phyloP scores from a whole-genome alignment of 2,329 filamentous ascomycete genomes.

The Hypoxylon sp. region DNA sequence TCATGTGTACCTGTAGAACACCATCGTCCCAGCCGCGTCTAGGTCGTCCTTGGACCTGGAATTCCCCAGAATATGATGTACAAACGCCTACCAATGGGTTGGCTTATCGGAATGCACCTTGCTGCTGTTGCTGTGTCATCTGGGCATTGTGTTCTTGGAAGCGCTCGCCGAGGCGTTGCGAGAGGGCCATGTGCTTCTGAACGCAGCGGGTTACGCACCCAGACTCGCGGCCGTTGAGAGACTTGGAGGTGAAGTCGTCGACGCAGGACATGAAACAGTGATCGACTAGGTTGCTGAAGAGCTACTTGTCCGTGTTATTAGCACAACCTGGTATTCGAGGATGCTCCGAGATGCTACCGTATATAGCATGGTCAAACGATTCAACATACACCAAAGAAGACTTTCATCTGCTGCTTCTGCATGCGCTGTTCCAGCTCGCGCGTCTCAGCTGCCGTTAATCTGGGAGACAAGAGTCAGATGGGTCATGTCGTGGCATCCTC shows the following conservation, averaged over 20 bases:
- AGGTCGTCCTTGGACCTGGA: not conserved
- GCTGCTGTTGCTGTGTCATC: constrained; percentile 61
- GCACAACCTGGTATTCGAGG: not conserved
- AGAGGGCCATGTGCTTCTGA: constrained; percentile 92
- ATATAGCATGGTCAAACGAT: constrained; percentile 9
- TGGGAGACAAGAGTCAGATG: constrained; percentile 36
- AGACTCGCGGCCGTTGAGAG: constrained; percentile 84
- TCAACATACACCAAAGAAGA: constrained; percentile 89
- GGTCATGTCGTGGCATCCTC: not conserved
- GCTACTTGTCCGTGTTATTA: constrained; percentile 47
- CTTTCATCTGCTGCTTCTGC: constrained; percentile 98
- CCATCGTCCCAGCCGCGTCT: not conserved
- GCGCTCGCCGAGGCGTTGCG: constrained; percentile 87
- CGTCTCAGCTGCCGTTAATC: constrained; percentile 80
- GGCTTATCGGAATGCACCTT: constrained; percentile 53
- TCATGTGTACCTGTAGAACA: no score
- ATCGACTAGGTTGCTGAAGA: constrained; percentile 75
- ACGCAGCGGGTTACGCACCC: constrained; percentile 95
- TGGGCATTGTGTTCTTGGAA: constrained; percentile 77
- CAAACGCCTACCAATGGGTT: not conserved
- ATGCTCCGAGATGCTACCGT: not conserved
- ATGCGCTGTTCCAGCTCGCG: constrained; percentile 93
- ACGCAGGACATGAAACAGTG: constrained; percentile 97
- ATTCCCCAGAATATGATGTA: not conserved
- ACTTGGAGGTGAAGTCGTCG: constrained; percentile 98